Conservation (phyloP, 208 protist species). For the Leishmania arabica region DNA sequence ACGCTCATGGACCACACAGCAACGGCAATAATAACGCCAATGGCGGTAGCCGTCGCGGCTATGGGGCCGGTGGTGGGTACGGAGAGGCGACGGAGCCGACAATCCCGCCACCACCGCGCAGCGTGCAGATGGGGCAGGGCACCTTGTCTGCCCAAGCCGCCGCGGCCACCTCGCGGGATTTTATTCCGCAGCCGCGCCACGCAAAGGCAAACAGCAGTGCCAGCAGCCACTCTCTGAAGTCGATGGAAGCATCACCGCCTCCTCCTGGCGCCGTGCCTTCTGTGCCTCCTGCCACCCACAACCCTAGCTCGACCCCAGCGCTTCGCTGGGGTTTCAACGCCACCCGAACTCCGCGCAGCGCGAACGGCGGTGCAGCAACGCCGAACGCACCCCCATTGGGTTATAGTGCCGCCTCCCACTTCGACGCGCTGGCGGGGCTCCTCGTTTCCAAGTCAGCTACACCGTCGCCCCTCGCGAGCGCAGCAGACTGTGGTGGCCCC, state of each 20-base stretch:
- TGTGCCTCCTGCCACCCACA: neutral
- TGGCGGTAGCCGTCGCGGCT: slow-evolving; percentile 10
- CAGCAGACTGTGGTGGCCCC: neutral
- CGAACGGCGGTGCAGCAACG: neutral
- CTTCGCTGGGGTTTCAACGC: slow-evolving; percentile 18
- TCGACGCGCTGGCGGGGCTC: slow-evolving; percentile 10
- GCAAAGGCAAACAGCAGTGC: slow-evolving; percentile 10
- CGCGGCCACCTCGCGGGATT: slow-evolving; percentile 6
- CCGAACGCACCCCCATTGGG: neutral
- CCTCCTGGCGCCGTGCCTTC: neutral
- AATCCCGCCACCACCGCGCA: slow-evolving; percentile 33
- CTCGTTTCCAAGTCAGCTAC: slow-evolving; percentile 11
- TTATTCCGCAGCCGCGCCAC: slow-evolving; percentile 33
- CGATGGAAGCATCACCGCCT: slow-evolving; percentile 10
- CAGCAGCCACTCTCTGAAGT: slow-evolving; percentile 3
- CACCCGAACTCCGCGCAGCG: slow-evolving; percentile 22
- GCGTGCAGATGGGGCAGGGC: slow-evolving; percentile 34
- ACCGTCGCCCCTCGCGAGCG: neutral
- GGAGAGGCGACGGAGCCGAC: slow-evolving; percentile 16
- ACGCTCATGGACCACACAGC: slow-evolving; percentile 4
- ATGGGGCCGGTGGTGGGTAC: slow-evolving; percentile 2
- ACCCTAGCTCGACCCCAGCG: slow-evolving; percentile 1
- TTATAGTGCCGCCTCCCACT: neutral
- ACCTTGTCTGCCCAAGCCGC: slow-evolving; percentile 16
- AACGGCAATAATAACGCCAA: slow-evolving; percentile 4